Evolutionary conservation across 139 green algal species (phyloP), one percentile per base, ranked within the genome.

Genomic region (Volvox africanus): DNA sequence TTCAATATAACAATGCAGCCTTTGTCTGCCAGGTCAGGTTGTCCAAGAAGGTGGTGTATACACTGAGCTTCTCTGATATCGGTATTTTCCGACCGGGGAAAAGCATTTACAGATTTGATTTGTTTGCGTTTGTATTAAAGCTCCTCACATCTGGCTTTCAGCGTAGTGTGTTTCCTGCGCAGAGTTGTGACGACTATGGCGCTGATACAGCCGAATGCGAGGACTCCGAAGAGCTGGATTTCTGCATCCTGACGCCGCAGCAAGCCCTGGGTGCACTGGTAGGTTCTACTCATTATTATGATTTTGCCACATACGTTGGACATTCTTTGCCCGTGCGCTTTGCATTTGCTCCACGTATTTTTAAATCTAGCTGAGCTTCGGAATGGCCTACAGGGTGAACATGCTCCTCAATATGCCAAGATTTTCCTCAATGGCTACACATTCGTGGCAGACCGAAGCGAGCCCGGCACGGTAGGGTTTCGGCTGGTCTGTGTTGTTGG

Each of bases 391-490:
- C 86, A 90, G 86, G 86, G 86, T 0, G 30, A 32, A 12, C 71
- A 90, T 55, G 69, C 85, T 12, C 50, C 86, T 1, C 71, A 77
- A 0, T 90, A 76, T 44, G 67, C 86, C 30, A 90, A 90, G 86
- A 50, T 90, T 13, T 90, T 61, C 73, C 50, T 84, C 71, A 90
- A 90, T 55, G 73, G 86, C 11, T 76, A 67, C 1, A 77, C 86
- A 16, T 83, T 89, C 13, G 44, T 89, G 3, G n/a, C 69, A 9
- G 85, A 89, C 85, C 5, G 21, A 18, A 55, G 61, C 3, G 85
- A 82, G 28, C 67, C 83, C 36, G 71, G 69, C 28, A 61, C 69
- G 85, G 85, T 89, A 13, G 65, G 65, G 16, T 28, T 75, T 28
- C 6, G 67, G 67, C 14, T 75, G 67, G 9, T 75, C 3, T 28